phyloP scores from a whole-genome alignment of 164 flowering plant species.

The Buxus sempervirens region DNA sequence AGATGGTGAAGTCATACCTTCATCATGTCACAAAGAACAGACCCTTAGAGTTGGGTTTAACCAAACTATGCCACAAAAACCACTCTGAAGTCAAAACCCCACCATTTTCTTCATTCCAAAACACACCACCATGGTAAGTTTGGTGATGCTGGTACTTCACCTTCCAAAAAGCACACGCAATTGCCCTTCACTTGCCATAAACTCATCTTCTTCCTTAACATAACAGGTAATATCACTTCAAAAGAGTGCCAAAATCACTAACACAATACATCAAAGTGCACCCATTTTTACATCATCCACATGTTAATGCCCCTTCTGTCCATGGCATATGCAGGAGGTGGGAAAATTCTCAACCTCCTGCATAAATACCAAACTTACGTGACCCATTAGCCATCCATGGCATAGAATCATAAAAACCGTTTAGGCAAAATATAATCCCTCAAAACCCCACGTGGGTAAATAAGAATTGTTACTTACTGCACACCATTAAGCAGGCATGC shows the following conservation, averaged over 20 bases:
- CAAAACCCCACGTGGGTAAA: conserved; percentile 4
- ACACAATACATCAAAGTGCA: not conserved
- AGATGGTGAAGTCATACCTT: not conserved
- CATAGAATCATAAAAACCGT: no score
- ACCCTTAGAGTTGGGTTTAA: not conserved
- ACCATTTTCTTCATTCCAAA: not conserved
- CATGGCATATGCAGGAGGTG: not conserved
- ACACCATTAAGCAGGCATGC: not conserved
- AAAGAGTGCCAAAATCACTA: not conserved
- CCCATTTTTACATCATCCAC: conserved; percentile 10
- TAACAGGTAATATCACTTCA: conserved; percentile 6
- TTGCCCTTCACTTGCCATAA: conserved; percentile 18
- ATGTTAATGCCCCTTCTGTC: not conserved
- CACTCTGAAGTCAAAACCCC: not conserved
- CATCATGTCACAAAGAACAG: not conserved
- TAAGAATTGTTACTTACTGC: not conserved
- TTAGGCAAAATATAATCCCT: not conserved
- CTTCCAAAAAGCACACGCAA: conserved; percentile 20
- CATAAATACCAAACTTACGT: conserved; percentile 1
- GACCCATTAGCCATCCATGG: not conserved
- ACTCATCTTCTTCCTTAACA: conserved; percentile 17
- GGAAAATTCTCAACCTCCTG: no score
- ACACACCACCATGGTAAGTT: conserved; percentile 15
- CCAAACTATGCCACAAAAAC: not conserved
- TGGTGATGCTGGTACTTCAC: not conserved